These are phyloP conservation scores for Takashimella tepidaria DNA, from an alignment of 1,284 basidiomycete genomes.

Conservation along the genomic window DNA sequence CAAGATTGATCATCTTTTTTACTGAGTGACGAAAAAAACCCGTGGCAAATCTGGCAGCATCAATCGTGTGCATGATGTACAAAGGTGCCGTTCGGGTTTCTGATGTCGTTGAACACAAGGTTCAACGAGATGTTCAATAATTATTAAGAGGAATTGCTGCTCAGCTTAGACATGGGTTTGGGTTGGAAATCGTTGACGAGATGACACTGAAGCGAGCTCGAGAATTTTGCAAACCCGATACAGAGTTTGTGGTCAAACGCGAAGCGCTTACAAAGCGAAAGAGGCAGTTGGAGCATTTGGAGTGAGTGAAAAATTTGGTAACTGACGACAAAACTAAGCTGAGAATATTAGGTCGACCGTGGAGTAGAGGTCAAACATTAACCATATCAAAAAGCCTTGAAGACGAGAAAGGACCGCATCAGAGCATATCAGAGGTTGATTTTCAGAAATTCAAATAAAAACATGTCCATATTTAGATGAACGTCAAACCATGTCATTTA, in stretches of 20 bases:
- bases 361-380: too few species aligned
- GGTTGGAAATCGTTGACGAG: not conserved
- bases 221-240: not conserved
- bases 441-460: too few species aligned
- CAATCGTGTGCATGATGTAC: not conserved
- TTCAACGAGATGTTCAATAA: not conserved
- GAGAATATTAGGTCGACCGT: too few species aligned
- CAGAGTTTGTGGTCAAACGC: not conserved
- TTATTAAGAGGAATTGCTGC: not conserved
- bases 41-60: not conserved
- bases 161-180: not conserved
- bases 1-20: too few species aligned
- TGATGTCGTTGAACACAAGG: not conserved
- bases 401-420: too few species aligned
- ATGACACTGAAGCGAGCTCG: not conserved
- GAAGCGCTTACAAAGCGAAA: not conserved
- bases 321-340: too few species aligned
- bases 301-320: too few species aligned
- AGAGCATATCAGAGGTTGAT: too few species aligned
- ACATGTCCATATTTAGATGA: too few species aligned
- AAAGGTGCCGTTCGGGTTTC: not conserved
- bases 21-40: not conserved
- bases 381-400: too few species aligned
- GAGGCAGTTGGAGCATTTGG: not conserved
- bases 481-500: too few species aligned